phyloP scores from a whole-genome alignment of 108 stramenopile genomes.

The Skeletonema potamos region DNA sequence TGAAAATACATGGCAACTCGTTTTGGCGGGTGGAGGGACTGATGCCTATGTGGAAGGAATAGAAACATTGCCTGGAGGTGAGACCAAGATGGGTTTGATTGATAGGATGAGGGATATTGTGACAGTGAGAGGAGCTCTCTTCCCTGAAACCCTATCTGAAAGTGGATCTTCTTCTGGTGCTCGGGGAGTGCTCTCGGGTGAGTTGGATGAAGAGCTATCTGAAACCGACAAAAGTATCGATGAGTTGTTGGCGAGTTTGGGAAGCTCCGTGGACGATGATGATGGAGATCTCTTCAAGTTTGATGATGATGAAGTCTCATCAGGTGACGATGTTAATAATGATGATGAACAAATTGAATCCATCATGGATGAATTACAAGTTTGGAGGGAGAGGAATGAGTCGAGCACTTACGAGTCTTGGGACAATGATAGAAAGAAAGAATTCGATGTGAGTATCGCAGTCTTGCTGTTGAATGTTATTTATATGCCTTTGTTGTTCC shows the following conservation, averaged over 20 bases:
- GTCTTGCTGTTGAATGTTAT: not conserved
- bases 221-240: conserved; percentile 50
- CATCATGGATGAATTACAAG: conserved; percentile 72
- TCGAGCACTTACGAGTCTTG: conserved; percentile 64
- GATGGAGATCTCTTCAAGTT: conserved; percentile 37
- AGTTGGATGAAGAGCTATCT: conserved; percentile 30
- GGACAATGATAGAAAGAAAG: conserved; percentile 54
- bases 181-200: conserved; percentile 11
- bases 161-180: conserved; percentile 4
- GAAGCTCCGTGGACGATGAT: conserved; percentile 48
- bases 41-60: conserved; percentile 38
- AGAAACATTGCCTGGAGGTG: conserved; percentile 37
- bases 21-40: conserved; percentile 75
- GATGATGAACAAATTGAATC: conserved; percentile 34
- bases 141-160: conserved; percentile 71
- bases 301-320: conserved; percentile 28
- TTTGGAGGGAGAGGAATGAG: conserved; percentile 63
- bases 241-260: conserved; percentile 56
- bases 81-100: conserved; percentile 24
- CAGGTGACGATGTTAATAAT: conserved; percentile 28
- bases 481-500: not conserved
- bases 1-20: conserved; percentile 69
- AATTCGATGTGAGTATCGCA: conserved; percentile 63
- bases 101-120: conserved; percentile 61
- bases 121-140: conserved; percentile 67